phyloP scores from a whole-genome alignment of 176 grass and related monocot genomes.

The Musa acuminata region DNA sequence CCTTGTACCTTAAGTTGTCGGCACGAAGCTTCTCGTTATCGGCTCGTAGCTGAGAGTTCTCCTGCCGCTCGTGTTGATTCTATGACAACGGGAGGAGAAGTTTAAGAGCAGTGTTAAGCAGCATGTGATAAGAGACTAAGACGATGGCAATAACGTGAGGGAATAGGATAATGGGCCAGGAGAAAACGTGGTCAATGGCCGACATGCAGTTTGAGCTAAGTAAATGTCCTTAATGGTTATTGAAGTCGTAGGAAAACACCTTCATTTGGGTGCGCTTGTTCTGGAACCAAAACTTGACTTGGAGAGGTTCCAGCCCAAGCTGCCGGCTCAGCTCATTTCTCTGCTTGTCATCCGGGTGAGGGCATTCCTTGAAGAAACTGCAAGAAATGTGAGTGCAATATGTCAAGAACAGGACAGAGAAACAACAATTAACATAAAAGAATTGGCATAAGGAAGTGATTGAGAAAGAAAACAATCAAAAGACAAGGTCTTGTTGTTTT shows the following conservation, averaged over 20 bases:
- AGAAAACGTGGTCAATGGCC: too few relatives aligned
- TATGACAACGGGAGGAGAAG: constrained; percentile 3
- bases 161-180: too few relatives aligned
- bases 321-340: constrained; percentile 73
- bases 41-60: constrained; percentile 52
- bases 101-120: too few relatives aligned
- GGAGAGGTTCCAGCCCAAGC: constrained; percentile 71
- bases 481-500: too few relatives aligned
- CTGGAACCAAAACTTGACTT: constrained; percentile 99
- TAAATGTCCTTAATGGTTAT: too few relatives aligned
- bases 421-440: too few relatives aligned
- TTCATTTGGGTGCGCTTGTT: constrained; percentile 99
- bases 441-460: not conserved
- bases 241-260: constrained; percentile 15
- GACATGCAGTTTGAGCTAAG: not conserved
- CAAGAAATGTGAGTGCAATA: not conserved
- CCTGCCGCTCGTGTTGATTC: constrained; percentile 73
- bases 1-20: constrained; percentile 75
- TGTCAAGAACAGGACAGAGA: not conserved
- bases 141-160: too few relatives aligned
- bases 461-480: not conserved
- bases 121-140: too few relatives aligned
- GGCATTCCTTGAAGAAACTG: constrained; percentile 94
- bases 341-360: constrained; percentile 94
- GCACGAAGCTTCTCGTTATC: constrained; percentile 80